Evolutionary conservation across 495 filamentous ascomycete species (phyloP), one percentile per base, ranked within the genome.

Genomic region (Sporormia fimetaria): DNA sequence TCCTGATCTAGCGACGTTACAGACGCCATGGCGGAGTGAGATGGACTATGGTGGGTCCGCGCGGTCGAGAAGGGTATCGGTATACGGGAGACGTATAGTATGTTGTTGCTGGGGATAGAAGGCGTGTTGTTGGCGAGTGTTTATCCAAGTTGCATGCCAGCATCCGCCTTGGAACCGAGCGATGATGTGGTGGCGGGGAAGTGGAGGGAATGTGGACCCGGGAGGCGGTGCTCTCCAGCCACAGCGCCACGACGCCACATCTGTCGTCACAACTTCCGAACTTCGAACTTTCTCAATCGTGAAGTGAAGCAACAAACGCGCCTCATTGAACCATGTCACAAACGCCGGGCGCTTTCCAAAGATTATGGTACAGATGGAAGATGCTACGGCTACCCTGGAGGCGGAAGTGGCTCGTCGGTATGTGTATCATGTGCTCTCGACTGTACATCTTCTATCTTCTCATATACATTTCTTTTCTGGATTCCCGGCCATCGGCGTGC

Each of bases 1-100:
- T 99, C 92, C 60, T 86, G 87, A 57, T 99, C 92, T 23, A 99
- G 66, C 42, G 86, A 94, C 31, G 84, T 71, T 6, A 96, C 92
- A 25, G 92, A 95, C 47, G 92, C 87, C 90, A 96, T 96, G 47
- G 37, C 59, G 42, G 33, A 5, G 10, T n/a, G 25, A 10, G 48
- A 21, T 26, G 36, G 40, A 26, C 21, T 27, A 27, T 27, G 7
- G 7, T 27, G 12, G 25, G 25, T 7, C 12, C 7, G 25, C 25
- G 12, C 25, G 25, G 25, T n/a, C n/a, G n/a, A n/a, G n/a, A n/a
- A n/a, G n/a, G n/a, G n/a, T n/a, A n/a, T n/a, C n/a, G n/a, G n/a
- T n/a, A n/a, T n/a, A n/a, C n/a, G n/a, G 25, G 12, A 27, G 25
- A 27, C 12, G 25, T 7, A 27, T 27, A 12, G 7, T 27, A 27